Evolutionary conservation across 2,329 filamentous ascomycete species (phyloP), one percentile per base, ranked within the genome.

Genomic region (Fusarium goolgardi): DNA sequence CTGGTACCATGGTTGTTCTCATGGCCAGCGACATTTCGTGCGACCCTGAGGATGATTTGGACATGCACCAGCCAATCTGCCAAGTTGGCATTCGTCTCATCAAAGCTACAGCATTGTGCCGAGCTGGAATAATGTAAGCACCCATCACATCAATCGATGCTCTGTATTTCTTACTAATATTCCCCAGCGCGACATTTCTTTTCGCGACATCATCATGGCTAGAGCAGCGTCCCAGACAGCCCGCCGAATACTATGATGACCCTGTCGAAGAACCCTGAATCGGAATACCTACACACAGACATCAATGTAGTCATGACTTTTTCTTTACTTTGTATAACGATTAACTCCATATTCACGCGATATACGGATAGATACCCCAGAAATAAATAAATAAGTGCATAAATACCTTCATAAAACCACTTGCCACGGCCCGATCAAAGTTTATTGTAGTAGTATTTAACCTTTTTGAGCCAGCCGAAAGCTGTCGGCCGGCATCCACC

Each of bases 21-120:
- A 55, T 69, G 62, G 66, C 66, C 3, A 69, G 66, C 45, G 65
- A 69, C 25, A 69, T 69, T 45, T 58, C 62, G 0, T 69, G 66
- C 43, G 65, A 67, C n/a, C 61, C 67, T 1, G 56, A 67, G 4
- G 65, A 56, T 34, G 50, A 63, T 18, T 15, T 69, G 41, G 57
- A 52, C n/a, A 58, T 67, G 62, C 21, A 59, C 21, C 61, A 67
- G 12, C 66, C 66, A 13, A 63, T 69, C 18, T 69, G 66, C 50
- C 63, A 63, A 18, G 52, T 69, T 10, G 66, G 66, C 18, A 52
- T 69, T 3, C 62, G 65, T 4, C 49, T 69, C 6, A 69, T 69
- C 15, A 69, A 69, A 39, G 65, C 66, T 0, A 69, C 66, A 31
- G 66, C 66, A 15, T n/a, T 69, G 2, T 69, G 57, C 16, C 56